Evolutionary conservation across 805 yeast species (phyloP).

Genomic region (Cyberlindnera mississippiensis): DNA sequence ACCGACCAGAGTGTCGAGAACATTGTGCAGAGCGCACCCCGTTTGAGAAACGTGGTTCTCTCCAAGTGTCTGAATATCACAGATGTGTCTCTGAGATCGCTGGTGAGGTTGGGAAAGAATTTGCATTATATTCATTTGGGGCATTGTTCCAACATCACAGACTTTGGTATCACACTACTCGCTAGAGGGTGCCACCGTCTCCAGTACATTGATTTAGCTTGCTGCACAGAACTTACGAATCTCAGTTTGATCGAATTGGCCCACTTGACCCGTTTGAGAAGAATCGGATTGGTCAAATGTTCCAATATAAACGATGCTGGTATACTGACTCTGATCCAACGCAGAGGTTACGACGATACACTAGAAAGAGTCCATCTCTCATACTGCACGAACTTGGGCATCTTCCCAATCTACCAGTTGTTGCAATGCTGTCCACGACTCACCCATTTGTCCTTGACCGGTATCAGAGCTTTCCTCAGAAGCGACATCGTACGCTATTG

Average conservation of each 20-base stretch:
- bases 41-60: constrained; percentile 78
- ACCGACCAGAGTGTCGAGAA: constrained; percentile 76
- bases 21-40: constrained; percentile 74
- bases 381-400: constrained; percentile 77
- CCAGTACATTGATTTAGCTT: constrained; percentile 91
- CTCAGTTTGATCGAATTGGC: constrained; percentile 74
- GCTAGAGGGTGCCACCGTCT: constrained; percentile 78
- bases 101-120: constrained; percentile 71
- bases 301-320: constrained; percentile 84
- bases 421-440: constrained; percentile 78
- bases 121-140: constrained; percentile 91
- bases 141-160: constrained; percentile 88
- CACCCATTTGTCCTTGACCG: constrained; percentile 89
- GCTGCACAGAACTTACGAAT: constrained; percentile 87
- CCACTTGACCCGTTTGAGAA: constrained; percentile 69
- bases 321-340: constrained; percentile 58
- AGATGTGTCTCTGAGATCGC: constrained; percentile 68
- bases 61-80: constrained; percentile 88
- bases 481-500: constrained; percentile 83
- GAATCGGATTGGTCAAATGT: constrained; percentile 94
- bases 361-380: constrained; percentile 91
- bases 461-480: constrained; percentile 84
- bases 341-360: constrained; percentile 71
- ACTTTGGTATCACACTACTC: constrained; percentile 73
- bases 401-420: constrained; percentile 71